A percentile compares a stretch with the other conserved stretches of the same genome.
phyloP scores from a whole-genome alignment of 2,329 filamentous ascomycete genomes.

The Scolecobasidium constrictum region DNA sequence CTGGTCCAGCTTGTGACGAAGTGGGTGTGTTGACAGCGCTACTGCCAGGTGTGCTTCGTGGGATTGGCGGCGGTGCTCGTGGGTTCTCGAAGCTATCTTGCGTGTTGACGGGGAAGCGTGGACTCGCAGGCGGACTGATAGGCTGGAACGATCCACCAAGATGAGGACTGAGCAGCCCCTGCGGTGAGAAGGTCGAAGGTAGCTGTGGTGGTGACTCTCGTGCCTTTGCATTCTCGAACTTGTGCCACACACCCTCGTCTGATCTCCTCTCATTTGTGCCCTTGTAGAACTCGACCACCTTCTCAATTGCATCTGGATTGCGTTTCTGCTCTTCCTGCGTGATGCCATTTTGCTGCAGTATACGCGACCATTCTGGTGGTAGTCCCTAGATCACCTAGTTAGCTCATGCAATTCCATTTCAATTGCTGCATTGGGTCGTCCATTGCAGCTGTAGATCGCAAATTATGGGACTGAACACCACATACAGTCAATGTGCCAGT shows the following conservation, averaged over 20 bases:
- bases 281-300: conserved; percentile 95
- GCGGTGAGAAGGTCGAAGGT: conserved; percentile 14
- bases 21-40: conserved; percentile 27
- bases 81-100: conserved; percentile 91
- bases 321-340: conserved; percentile 92
- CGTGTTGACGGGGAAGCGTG: conserved; percentile 73
- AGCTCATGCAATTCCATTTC: too few species aligned
- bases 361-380: conserved; percentile 94
- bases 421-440: too few species aligned
- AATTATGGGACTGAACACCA: too few species aligned
- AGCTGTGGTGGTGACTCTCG: conserved; percentile 27
- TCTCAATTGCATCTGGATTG: conserved; percentile 88
- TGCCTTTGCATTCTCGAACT: conserved; percentile 79
- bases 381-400: conserved; percentile 65
- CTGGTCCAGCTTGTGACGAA: conserved; percentile 32
- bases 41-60: conserved; percentile 33
- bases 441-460: too few species aligned
- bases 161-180: conserved; percentile 19
- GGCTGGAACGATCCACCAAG: conserved; percentile 34
- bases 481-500: conserved; percentile 90
- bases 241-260: conserved; percentile 87
- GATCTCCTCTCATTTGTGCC: conserved; percentile 73
- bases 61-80: conserved; percentile 81
- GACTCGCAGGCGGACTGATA: conserved; percentile 71
- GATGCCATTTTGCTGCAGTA: conserved; percentile 92